Conservation (phyloP, 768 basidiomycete genomes). For the Boletus reticulatus region DNA sequence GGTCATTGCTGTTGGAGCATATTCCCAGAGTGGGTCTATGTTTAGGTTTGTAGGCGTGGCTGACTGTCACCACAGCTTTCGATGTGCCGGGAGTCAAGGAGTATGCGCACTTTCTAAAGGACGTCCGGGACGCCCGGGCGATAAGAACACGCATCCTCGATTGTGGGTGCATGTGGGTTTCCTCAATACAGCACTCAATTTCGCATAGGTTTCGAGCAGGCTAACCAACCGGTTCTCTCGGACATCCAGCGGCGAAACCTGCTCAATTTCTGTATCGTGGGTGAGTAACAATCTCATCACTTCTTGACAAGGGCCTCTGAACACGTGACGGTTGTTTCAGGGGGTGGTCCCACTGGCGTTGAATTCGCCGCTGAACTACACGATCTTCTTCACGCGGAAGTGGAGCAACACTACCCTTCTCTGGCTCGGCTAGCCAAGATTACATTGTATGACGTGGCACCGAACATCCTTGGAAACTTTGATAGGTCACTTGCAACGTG, state of each 20-base stretch:
- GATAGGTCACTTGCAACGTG: conserved; percentile 65
- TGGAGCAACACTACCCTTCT: conserved; percentile 57
- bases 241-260: conserved; percentile 73
- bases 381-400: conserved; percentile 70
- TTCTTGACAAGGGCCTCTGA: conserved; percentile 3
- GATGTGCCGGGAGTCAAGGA: conserved; percentile 76
- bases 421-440: conserved; percentile 67
- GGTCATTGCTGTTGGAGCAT: conserved; percentile 82
- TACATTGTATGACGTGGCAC: conserved; percentile 80
- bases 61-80: conserved; percentile 47
- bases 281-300: conserved; percentile 38
- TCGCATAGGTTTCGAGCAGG: conserved; percentile 73
- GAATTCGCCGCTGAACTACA: conserved; percentile 84
- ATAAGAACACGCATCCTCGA: conserved; percentile 75
- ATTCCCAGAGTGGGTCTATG: conserved; percentile 65
- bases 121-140: conserved; percentile 69
- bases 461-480: conserved; percentile 71
- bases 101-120: conserved; percentile 78
- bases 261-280: conserved; percentile 86
- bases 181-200: not conserved
- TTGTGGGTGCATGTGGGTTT: conserved; percentile 38
- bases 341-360: conserved; percentile 77
- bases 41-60: conserved; percentile 3
- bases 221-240: conserved; percentile 74
- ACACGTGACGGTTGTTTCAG: conserved; percentile 30